These are phyloP conservation scores for Pleurotus cornucopiae DNA, from an alignment of 768 basidiomycete genomes.

Conservation along the genomic window DNA sequence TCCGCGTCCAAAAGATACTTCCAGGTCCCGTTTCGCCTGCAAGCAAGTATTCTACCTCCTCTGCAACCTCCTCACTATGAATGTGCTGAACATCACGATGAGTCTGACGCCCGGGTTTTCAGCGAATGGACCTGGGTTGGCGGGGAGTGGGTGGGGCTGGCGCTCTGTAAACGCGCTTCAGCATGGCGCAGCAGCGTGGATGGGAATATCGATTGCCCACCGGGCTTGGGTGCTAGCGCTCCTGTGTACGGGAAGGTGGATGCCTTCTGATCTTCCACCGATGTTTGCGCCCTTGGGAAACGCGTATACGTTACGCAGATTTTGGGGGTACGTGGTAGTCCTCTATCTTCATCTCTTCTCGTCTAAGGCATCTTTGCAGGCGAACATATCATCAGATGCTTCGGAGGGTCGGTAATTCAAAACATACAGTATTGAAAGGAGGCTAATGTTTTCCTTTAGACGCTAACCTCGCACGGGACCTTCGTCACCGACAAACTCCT, in stretches of 20 bases:
- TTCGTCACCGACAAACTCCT: neutral
- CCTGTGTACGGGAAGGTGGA: neutral
- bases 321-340: constrained; percentile 26
- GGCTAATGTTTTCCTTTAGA: constrained; percentile 12
- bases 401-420: constrained; percentile 14
- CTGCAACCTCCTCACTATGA: neutral
- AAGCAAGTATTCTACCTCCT: neutral
- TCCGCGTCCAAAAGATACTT: constrained; percentile 3
- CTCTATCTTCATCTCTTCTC: neutral
- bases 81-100: neutral
- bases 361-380: constrained; percentile 9
- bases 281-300: constrained; percentile 22
- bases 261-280: constrained; percentile 24
- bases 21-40: neutral
- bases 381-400: constrained; percentile 28
- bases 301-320: constrained; percentile 24
- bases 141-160: neutral
- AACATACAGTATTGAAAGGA: neutral
- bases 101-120: neutral
- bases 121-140: neutral
- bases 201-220: neutral
- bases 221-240: neutral
- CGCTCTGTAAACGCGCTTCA: neutral
- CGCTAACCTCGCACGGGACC: neutral
- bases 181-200: neutral